phyloP scores from a whole-genome alignment of 139 green algal species.

The Chlorella sp. region DNA sequence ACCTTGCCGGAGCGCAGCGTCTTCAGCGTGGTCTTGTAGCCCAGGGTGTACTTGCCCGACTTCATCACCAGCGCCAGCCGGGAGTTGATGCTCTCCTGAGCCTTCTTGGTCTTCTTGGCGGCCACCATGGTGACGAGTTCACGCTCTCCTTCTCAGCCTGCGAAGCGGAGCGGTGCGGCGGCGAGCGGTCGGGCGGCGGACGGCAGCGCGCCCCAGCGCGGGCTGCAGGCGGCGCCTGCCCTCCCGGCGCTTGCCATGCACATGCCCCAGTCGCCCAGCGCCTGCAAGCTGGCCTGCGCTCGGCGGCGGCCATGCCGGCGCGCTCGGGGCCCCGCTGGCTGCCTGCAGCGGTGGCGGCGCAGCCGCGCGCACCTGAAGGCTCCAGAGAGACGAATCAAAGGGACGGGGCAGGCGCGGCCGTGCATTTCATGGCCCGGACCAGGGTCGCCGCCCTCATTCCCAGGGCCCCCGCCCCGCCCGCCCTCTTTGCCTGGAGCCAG shows the following conservation, averaged over 20 bases:
- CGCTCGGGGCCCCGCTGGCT: neutral
- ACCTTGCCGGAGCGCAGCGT: slow-evolving; percentile 93
- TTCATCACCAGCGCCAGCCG: slow-evolving; percentile 99
- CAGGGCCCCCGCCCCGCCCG: no score
- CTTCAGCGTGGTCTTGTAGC: slow-evolving; percentile 99
- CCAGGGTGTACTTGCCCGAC: slow-evolving; percentile 98
- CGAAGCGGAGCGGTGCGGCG: neutral
- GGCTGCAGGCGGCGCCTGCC: neutral
- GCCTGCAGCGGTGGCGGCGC: neutral
- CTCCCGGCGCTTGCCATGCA: no score
- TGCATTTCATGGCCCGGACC: no score
- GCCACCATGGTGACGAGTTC: slow-evolving; percentile 40
- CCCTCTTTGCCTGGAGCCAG: no score
- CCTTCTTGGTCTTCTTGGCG: slow-evolving; percentile 82
- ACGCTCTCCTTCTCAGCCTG: slow-evolving; percentile 57
- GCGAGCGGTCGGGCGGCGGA: neutral
- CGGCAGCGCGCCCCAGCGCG: no score
- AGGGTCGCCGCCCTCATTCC: no score
- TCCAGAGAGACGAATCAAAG: slow-evolving; percentile 1
- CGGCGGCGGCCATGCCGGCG: no score
- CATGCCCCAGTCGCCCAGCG: no score
- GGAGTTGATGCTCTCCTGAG: slow-evolving; percentile 96
- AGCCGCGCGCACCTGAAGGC: neutral
- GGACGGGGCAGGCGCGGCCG: neutral
- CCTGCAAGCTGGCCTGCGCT: no score